Evolutionary conservation across 805 yeast species (phyloP), one percentile per base, ranked within the genome.

Genomic region (Wickerhamiella galacta): DNA sequence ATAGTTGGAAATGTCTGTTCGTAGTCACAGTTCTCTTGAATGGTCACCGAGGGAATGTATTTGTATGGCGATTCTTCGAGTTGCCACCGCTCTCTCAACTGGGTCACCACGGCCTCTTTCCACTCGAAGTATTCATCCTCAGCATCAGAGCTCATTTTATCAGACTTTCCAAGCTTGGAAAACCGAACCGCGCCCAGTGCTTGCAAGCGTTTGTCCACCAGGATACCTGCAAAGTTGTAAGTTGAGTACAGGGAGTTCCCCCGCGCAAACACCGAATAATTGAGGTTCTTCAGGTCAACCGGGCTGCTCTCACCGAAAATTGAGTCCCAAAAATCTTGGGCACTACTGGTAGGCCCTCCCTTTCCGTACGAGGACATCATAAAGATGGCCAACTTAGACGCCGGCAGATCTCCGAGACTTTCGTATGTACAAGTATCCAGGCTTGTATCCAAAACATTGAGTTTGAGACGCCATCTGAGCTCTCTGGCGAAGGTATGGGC

Each of bases 281-380:
- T 66, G 34, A 77, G 44, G 28, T 63, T 28, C 14, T 8, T 63
- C 2, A 61, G 48, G 40, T 73, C 54, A 7, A 39, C 37, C 24
- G 54, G 58, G 20, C 58, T 14, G 25, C 17, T 18, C 9, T 15
- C 11, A 12, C 23, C 63, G 77, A 76, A 15, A 69, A 70, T 18
- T 66, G 20, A 9, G 33, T 28, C 41, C 42, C 11, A 15, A 6
- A 44, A 12, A 45, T 29, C 19, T n/a, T 28, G 60, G 9, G 87
- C 77, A 42, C 77, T 74, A 50, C 76, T 85, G 6, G 93, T 81
- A 42, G 83, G 82, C 51, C 78, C 93, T 50, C 93, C 93, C 54
- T 78, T 90, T 44, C 93, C 93, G 43, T 80, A 79, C 3, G 92
- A 77, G 15, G 92, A 76, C 48, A 77, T 58, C 47, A 80, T 59